Base-by-base conservation (phyloP, 352 stramenopile species). In the Phytopythium montanum region DNA sequence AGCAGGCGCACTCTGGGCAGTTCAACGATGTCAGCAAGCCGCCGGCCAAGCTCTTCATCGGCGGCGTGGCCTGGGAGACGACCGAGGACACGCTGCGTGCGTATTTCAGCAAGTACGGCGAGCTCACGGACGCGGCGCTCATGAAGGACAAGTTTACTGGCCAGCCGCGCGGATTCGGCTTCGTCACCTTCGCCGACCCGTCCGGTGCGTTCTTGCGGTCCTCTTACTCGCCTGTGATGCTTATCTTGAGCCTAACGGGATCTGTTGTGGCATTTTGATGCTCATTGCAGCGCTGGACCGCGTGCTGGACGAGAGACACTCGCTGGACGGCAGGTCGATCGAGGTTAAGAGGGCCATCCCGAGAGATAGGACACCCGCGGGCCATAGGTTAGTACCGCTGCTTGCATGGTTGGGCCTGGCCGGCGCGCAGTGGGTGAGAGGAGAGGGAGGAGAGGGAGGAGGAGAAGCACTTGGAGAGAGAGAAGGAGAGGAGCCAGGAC, bases 81-180 rank as follows among this genome's bases (percentile, higher is more conserved):
- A 96, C 87, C n/a, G 90, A 97, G 59, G 90, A 97, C 50, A 80
- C 77, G n/a, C 64, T 97, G 57, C 84, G 83, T 28, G 69, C 79
- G 54, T 85, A 97, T 54, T 97, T 97, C 64, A 72, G 81, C 68
- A 94, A 95, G 68, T 97, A 94, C 59, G 91, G 90, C 31, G 66
- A 66, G 55, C 72, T 97, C 10, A 92, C 81, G 31, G 87, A 97
- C 59, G 90, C 90, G 12, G 87, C 85, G 54, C 66, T 97, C 44
- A 97, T 97, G 89, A 95, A 96, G 70, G 90, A 97, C 81, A 95
- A 96, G 69, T 96, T 93, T 75, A 97, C 91, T 36, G 90, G 89
- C 33, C 84, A 97, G 65, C 88, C 90, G 36, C 76, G 92, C 34
- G 92, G 92, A 46, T 98, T 98, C 60, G 92, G 90, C 53, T 98